These are phyloP conservation scores for Ceriops decandra DNA, from an alignment of 345 rosid species.

Conservation along the genomic window DNA sequence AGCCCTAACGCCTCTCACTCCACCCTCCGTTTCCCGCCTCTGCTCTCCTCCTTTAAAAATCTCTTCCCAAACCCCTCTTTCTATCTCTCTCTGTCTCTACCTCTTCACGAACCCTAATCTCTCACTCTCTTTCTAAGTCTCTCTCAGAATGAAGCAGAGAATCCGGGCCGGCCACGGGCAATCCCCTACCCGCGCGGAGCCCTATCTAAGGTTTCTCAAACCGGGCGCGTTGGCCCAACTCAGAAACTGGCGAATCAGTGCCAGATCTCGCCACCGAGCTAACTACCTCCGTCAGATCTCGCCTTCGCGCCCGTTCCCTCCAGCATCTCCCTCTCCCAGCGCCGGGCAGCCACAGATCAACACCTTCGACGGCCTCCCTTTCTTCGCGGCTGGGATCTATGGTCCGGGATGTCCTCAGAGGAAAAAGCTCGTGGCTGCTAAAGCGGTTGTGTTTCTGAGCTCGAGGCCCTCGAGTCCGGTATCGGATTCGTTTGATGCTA, in stretches of 20 bases:
- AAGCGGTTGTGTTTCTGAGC: slow-evolving; percentile 26
- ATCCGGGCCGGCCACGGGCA: slow-evolving; percentile 6
- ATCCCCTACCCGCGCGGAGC: slow-evolving; percentile 18
- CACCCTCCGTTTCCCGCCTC: not conserved
- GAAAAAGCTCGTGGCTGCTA: slow-evolving; percentile 47
- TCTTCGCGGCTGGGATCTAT: slow-evolving; percentile 27
- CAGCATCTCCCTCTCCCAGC: slow-evolving; percentile 13
- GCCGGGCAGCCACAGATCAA: not conserved
- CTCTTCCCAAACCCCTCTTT: not conserved
- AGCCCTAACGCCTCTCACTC: not conserved
- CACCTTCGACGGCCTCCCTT: slow-evolving; percentile 22
- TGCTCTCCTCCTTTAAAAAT: not conserved
- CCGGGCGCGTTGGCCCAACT: slow-evolving; percentile 55
- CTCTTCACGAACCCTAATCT: not conserved
- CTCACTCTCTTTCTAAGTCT: not conserved
- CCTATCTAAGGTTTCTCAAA: slow-evolving; percentile 41
- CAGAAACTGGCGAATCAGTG: slow-evolving; percentile 46
- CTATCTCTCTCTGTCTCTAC: not conserved
- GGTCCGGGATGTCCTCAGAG: slow-evolving; percentile 43
- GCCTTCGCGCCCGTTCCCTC: not conserved
- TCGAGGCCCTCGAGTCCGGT: slow-evolving; percentile 21
- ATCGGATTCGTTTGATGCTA: slow-evolving; percentile 30
- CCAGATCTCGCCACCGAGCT: slow-evolving; percentile 37
- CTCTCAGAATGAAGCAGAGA: slow-evolving; percentile 29
- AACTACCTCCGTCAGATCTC: slow-evolving; percentile 24